These are phyloP conservation scores for Phytophthora sp. DNA, from an alignment of 352 stramenopile species.

Conservation along the genomic window DNA sequence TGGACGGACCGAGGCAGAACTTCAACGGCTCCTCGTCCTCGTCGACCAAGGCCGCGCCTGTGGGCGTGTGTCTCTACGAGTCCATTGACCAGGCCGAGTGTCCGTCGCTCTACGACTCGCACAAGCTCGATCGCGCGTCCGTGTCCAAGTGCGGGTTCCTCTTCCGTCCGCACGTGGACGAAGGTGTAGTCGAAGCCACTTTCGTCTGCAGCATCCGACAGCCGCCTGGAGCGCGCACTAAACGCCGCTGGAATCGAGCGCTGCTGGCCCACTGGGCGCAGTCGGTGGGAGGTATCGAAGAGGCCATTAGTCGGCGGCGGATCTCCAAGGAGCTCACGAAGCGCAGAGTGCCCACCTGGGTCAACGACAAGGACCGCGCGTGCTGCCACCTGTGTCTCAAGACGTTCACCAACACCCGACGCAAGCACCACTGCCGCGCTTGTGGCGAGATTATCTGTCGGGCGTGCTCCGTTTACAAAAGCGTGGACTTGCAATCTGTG, in stretches of 20 bases:
- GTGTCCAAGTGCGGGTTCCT: conserved; percentile 85
- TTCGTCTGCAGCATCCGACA: conserved; percentile 86
- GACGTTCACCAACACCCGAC: conserved; percentile 80
- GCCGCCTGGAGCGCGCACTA: conserved; percentile 59
- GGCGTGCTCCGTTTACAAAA: conserved; percentile 81
- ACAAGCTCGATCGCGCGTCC: conserved; percentile 69
- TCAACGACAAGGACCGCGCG: conserved; percentile 80
- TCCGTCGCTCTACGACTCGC: conserved; percentile 70
- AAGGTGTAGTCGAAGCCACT: conserved; percentile 69
- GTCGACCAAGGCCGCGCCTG: background rate
- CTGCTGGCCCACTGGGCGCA: conserved; percentile 77
- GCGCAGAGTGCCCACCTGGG: conserved; percentile 75
- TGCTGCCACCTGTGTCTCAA: conserved; percentile 87
- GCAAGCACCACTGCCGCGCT: conserved; percentile 81
- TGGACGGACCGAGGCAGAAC: conserved; percentile 51
- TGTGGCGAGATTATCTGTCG: conserved; percentile 89
- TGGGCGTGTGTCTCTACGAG: conserved; percentile 80
- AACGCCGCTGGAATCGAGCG: conserved; percentile 67
- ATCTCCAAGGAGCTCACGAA: conserved; percentile 81
- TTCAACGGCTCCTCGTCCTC: conserved; percentile 19
- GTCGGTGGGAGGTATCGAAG: conserved; percentile 66
- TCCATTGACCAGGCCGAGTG: conserved; percentile 84
- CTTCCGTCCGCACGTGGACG: conserved; percentile 65
- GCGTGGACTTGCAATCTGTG: conserved; percentile 74
- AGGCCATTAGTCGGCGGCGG: conserved; percentile 66